phyloP scores from a whole-genome alignment of 176 grass and related monocot genomes.

The Metroxylon sagu region DNA sequence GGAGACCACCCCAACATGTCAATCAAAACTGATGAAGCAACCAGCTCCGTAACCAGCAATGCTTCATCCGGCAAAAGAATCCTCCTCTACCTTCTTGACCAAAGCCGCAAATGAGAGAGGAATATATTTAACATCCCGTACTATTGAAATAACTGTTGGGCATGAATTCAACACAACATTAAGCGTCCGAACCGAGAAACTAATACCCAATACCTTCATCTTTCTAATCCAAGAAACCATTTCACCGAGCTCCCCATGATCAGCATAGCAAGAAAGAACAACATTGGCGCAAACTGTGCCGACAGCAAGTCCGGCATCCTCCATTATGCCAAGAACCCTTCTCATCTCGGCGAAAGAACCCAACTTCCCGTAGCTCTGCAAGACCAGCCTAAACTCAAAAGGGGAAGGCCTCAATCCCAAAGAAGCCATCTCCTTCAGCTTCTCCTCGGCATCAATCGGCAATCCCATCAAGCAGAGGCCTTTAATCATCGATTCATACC shows the following conservation, averaged over 20 bases:
- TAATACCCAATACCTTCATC: slow-evolving; percentile 30
- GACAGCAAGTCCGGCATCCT: slow-evolving; percentile 37
- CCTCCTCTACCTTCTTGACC: slow-evolving; percentile 32
- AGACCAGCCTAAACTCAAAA: slow-evolving; percentile 50
- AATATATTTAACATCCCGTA: slow-evolving; percentile 22
- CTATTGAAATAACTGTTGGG: slow-evolving; percentile 19
- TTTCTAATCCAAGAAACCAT: slow-evolving; percentile 53
- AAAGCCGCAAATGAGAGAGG: slow-evolving; percentile 35
- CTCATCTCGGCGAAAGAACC: slow-evolving; percentile 48
- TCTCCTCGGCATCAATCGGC: slow-evolving; percentile 51
- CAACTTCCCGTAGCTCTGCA: slow-evolving; percentile 58
- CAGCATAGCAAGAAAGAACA: slow-evolving; percentile 72
- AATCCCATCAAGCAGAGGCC: slow-evolving; percentile 61
- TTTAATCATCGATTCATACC: slow-evolving; percentile 48
- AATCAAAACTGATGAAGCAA: slow-evolving; percentile 30
- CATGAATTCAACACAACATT: slow-evolving; percentile 65
- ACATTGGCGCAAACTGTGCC: slow-evolving; percentile 49
- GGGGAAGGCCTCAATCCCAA: slow-evolving; percentile 39
- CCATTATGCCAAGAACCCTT: slow-evolving; percentile 58
- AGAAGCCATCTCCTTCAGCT: slow-evolving; percentile 48
- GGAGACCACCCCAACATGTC: slow-evolving; percentile 56
- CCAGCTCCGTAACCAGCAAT: slow-evolving; percentile 50
- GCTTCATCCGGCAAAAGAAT: slow-evolving; percentile 34
- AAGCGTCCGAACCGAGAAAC: slow-evolving; percentile 36
- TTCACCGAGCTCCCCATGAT: slow-evolving; percentile 33